phyloP scores from a whole-genome alignment of 208 protist genomes.

The Naegleria lovaniensis region DNA sequence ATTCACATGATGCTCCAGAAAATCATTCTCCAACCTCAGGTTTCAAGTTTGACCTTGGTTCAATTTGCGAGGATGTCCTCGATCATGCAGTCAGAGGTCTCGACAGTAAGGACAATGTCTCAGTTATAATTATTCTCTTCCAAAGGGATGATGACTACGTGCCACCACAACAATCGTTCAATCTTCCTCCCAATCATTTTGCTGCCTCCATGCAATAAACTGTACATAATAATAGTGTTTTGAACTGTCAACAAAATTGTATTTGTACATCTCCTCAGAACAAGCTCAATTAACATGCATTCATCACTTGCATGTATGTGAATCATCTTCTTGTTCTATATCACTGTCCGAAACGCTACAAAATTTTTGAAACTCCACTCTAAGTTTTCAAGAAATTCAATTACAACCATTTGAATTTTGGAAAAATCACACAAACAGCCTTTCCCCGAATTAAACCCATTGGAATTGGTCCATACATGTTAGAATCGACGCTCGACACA shows the following conservation, averaged over 20 bases:
- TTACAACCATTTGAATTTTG: not conserved
- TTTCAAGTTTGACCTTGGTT: not conserved
- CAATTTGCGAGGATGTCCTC: conserved; percentile 15
- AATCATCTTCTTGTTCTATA: too few relatives aligned
- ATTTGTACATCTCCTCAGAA: too few relatives aligned
- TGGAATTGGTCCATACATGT: not conserved
- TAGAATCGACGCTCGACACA: not conserved
- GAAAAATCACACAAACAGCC: not conserved
- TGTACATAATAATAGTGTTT: too few relatives aligned
- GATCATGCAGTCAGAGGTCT: not conserved
- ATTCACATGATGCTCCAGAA: not conserved
- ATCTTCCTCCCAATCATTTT: not conserved
- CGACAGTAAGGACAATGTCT: conserved; percentile 19
- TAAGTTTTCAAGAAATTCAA: too few relatives aligned
- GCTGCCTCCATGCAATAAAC: too few relatives aligned
- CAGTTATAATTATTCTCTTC: conserved; percentile 11
- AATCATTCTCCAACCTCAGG: not conserved
- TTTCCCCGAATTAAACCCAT: not conserved
- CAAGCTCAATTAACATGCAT: not conserved
- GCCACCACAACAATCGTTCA: not conserved
- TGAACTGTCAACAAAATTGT: too few relatives aligned
- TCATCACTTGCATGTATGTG: too few relatives aligned
- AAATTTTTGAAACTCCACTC: too few relatives aligned
- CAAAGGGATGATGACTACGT: not conserved
- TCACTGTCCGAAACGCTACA: too few relatives aligned